Percentiles rank a stretch among this genome's conserved stretches.
These are phyloP conservation scores for Nectriaceae sp. DNA, from an alignment of 2,329 filamentous ascomycete species.

Conservation along the genomic window DNA sequence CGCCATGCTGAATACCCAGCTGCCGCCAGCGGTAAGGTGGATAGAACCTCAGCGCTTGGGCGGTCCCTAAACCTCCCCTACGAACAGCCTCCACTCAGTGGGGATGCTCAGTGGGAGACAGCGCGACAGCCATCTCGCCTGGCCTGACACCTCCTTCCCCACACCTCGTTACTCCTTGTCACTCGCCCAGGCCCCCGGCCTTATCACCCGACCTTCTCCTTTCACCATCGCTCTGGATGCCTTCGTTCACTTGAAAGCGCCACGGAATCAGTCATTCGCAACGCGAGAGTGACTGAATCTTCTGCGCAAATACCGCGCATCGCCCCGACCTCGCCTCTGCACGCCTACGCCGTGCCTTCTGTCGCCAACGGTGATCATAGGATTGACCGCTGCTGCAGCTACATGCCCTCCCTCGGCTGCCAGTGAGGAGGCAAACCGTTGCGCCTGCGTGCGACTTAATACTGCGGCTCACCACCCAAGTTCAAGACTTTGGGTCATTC, in stretches of 20 bases:
- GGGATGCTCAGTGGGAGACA: too few relatives aligned
- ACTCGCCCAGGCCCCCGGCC: not conserved
- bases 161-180: constrained; percentile 19
- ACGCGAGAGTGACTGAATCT: constrained; percentile 11
- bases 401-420: constrained; percentile 23
- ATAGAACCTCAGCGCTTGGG: too few relatives aligned
- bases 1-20: too few relatives aligned
- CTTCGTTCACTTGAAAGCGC: constrained; percentile 13
- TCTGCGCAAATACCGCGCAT: constrained; percentile 3
- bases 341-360: constrained; percentile 13
- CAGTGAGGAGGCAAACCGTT: constrained; percentile 20
- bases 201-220: constrained; percentile 22
- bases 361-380: constrained; percentile 16
- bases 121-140: not conserved
- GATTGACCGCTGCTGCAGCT: constrained; percentile 26
- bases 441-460: constrained; percentile 15
- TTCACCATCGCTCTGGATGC: constrained; percentile 18
- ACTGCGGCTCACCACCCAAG: constrained; percentile 8
- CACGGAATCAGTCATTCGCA: constrained; percentile 10
- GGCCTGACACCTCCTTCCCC: constrained; percentile 24
- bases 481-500: constrained; percentile 11
- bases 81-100: too few relatives aligned
- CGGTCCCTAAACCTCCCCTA: too few relatives aligned
- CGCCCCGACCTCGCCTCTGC: not conserved
- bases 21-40: too few relatives aligned